Percentiles rank a stretch among this genome's conserved stretches.
Evolutionary conservation across 2,329 filamentous ascomycete genomes (phyloP).

Genomic region (Xylaria sp.): DNA sequence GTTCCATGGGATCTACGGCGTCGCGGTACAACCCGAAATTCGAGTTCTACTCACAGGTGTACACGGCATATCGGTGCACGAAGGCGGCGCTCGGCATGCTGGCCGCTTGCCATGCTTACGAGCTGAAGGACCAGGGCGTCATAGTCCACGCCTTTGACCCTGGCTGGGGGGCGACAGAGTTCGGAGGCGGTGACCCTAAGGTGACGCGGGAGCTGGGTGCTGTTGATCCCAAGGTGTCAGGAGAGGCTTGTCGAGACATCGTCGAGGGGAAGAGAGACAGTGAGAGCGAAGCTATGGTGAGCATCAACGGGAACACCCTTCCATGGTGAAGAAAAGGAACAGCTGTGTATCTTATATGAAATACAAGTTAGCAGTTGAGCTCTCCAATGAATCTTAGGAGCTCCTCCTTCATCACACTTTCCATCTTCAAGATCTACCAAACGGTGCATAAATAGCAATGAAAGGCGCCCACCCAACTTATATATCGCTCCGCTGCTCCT

Average conservation of each 20-base stretch:
- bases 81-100: conserved; percentile 42
- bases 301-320: conserved; percentile 29
- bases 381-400: neutral
- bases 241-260: conserved; percentile 27
- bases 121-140: conserved; percentile 37
- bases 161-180: conserved; percentile 37
- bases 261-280: conserved; percentile 36
- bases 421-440: neutral
- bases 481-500: neutral
- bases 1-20: conserved; percentile 37
- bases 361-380: neutral
- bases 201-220: conserved; percentile 7
- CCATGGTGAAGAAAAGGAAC: conserved; percentile 20
- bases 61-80: conserved; percentile 38
- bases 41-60: conserved; percentile 16
- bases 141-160: conserved; percentile 39
- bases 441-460: neutral
- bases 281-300: conserved; percentile 25
- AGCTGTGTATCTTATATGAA: neutral
- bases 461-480: neutral
- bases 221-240: conserved; percentile 31
- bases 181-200: conserved; percentile 30
- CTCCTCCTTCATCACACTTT: neutral
- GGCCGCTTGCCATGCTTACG: conserved; percentile 38
- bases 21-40: conserved; percentile 28